These are phyloP conservation scores for Boletus rubescentipes DNA, from an alignment of 768 basidiomycete species.

Conservation along the genomic window DNA sequence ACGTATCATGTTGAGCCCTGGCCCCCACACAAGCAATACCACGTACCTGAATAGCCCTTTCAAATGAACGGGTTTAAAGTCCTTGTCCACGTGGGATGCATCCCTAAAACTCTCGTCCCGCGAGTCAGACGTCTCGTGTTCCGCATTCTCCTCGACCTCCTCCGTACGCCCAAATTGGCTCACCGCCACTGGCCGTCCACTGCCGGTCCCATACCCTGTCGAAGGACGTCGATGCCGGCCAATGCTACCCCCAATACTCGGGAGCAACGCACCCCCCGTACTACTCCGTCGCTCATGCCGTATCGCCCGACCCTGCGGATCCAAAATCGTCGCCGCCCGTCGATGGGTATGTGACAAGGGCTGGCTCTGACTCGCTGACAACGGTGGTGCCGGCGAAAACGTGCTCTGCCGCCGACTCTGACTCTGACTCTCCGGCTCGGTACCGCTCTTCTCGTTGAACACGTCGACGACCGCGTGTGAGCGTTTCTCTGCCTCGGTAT, in stretches of 20 bases:
- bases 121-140: conserved; percentile 35
- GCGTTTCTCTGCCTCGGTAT: conserved; percentile 35
- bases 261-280: conserved; percentile 61
- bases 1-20: not conserved
- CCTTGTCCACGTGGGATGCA: conserved; percentile 56
- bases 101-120: conserved; percentile 48
- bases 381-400: conserved; percentile 30
- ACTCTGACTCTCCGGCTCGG: conserved; percentile 20
- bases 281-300: conserved; percentile 78
- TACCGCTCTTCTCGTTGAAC: conserved; percentile 20
- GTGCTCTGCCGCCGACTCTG: conserved; percentile 16
- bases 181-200: conserved; percentile 36
- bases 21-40: not conserved
- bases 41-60: conserved; percentile 91
- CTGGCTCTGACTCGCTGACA: conserved; percentile 50
- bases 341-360: conserved; percentile 62
- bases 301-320: conserved; percentile 59
- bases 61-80: conserved; percentile 91
- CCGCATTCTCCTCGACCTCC: conserved; percentile 49
- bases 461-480: conserved; percentile 14
- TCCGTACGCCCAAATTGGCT: conserved; percentile 51
- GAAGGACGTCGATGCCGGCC: conserved; percentile 72
- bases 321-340: conserved; percentile 74
- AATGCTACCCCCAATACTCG: conserved; percentile 51
- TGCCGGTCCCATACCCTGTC: conserved; percentile 50